Evolutionary conservation across 108 stramenopile genomes (phyloP).

Genomic region (Seminavis robusta): DNA sequence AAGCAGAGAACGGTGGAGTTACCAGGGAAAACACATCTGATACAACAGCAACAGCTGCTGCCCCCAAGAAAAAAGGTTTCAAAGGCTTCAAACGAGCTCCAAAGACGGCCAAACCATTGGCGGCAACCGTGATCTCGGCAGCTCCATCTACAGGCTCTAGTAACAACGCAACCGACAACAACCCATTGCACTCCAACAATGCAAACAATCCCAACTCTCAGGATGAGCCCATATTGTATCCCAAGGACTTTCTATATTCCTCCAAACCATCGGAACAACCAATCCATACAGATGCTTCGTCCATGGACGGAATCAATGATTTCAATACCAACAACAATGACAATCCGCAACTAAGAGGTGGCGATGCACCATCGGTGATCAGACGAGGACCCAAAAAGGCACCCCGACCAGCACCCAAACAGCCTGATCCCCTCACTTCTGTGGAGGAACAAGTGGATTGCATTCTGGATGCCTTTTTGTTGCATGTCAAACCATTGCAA

Average conservation of each 20-base stretch:
- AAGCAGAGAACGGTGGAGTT: neutral
- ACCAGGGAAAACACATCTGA: neutral
- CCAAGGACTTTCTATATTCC: no score
- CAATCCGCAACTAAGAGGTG: neutral
- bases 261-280: neutral
- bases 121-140: no score
- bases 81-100: no score
- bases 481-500: slow-evolving; percentile 42
- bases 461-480: slow-evolving; percentile 62
- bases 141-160: no score
- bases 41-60: neutral
- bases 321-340: slow-evolving; percentile 10
- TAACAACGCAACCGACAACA: no score
- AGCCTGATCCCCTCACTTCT: slow-evolving; percentile 2
- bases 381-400: neutral
- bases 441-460: slow-evolving; percentile 70
- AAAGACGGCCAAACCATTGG: no score
- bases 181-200: no score
- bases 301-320: no score
- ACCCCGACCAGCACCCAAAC: neutral
- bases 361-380: neutral
- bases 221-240: no score
- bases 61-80: no score
- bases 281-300: slow-evolving; percentile 16
- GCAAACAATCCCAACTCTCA: no score